These are phyloP conservation scores for Casuarina cunninghamiana DNA, from an alignment of 306 rosid genomes.

Conservation along the genomic window DNA sequence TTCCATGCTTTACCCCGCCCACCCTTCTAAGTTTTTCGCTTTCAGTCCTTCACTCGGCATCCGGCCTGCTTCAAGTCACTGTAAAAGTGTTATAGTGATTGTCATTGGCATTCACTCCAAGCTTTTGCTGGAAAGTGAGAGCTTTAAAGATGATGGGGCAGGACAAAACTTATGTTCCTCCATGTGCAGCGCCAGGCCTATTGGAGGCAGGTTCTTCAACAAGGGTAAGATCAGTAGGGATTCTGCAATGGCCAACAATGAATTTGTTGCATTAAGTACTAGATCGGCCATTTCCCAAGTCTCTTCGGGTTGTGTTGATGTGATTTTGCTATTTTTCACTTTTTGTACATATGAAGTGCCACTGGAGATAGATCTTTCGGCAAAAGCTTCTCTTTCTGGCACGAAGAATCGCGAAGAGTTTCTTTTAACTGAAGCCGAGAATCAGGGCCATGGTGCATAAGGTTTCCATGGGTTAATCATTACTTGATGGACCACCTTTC, in stretches of 20 bases:
- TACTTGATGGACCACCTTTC: background rate
- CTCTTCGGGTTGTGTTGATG: constrained; percentile 41
- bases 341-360: constrained; percentile 18
- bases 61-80: too few species aligned
- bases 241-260: too few species aligned
- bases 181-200: constrained; percentile 3
- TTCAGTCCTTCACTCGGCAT: constrained; percentile 12
- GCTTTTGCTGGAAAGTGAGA: constrained; percentile 44
- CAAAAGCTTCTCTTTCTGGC: constrained; percentile 37
- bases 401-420: constrained; percentile 34
- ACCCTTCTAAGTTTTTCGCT: constrained; percentile 40
- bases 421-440: constrained; percentile 26
- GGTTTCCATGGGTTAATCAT: constrained; percentile 29
- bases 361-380: constrained; percentile 26
- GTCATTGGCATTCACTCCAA: constrained; percentile 28
- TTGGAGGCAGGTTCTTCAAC: constrained; percentile 43
- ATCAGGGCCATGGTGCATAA: constrained; percentile 14
- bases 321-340: constrained; percentile 30
- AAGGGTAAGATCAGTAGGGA: constrained; percentile 14
- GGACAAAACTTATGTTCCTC: too few species aligned
- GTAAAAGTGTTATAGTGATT: constrained; percentile 28
- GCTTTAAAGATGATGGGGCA: constrained; percentile 38
- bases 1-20: constrained; percentile 39
- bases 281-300: constrained; percentile 35
- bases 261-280: constrained; percentile 37